Conservation (phyloP, 305 asterid genomes). For the Fraxinus sp. region DNA sequence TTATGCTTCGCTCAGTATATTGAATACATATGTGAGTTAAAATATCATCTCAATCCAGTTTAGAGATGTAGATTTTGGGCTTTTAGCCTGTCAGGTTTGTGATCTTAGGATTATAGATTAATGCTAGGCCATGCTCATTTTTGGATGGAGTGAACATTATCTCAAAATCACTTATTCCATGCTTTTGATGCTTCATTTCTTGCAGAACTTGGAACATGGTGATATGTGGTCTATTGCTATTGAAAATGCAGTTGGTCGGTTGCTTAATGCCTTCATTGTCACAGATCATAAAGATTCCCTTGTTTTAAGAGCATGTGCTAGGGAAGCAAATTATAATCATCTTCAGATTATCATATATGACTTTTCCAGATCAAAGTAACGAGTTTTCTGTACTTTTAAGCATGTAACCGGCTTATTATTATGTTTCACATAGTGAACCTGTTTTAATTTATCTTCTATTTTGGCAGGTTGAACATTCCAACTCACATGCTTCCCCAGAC, state of each 20-base stretch:
- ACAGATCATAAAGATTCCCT: constrained; percentile 77
- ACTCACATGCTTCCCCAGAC: constrained; percentile 93
- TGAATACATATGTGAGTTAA: neutral
- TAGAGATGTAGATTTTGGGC: constrained; percentile 12
- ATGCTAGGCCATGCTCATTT: constrained; percentile 8
- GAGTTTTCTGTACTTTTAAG: constrained; percentile 19
- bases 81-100: constrained; percentile 17
- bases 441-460: constrained; percentile 25
- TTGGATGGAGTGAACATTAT: constrained; percentile 11
- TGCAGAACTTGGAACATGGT: constrained; percentile 71
- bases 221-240: constrained; percentile 82
- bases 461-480: constrained; percentile 76
- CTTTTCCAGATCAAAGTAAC: constrained; percentile 76
- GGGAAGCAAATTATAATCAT: constrained; percentile 62
- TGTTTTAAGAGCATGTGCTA: constrained; percentile 71
- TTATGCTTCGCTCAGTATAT: neutral
- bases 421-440: constrained; percentile 10
- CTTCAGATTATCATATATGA: constrained; percentile 77
- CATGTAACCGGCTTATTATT: constrained; percentile 20
- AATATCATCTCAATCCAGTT: constrained; percentile 4
- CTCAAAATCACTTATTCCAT: constrained; percentile 27
- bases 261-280: constrained; percentile 83
- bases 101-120: constrained; percentile 18
- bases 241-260: constrained; percentile 77
- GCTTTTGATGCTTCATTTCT: constrained; percentile 24